A percentile compares a stretch with the other conserved stretches of the same genome.
Evolutionary conservation across 176 grass and related monocot species (phyloP).

Genomic region (Metroxylon sagu): DNA sequence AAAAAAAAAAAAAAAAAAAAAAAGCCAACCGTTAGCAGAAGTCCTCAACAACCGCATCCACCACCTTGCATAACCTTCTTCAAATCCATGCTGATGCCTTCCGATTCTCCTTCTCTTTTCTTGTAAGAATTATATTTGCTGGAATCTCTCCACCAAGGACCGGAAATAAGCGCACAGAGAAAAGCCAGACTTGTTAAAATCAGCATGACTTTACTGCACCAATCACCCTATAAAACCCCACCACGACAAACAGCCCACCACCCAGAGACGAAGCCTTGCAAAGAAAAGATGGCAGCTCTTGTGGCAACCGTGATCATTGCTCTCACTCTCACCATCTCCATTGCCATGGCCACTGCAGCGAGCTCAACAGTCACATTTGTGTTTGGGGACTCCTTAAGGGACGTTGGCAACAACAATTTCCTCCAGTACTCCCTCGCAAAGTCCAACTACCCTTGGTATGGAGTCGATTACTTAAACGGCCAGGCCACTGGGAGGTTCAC

Average conservation of each 20-base stretch:
- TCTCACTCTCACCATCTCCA: conserved; percentile 17
- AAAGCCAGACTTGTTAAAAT: conserved; percentile 42
- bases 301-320: conserved; percentile 2
- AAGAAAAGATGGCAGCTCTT: conserved; percentile 41
- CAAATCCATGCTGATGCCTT: background rate
- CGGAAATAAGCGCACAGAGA: background rate
- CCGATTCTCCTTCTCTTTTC: background rate
- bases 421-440: conserved; percentile 71
- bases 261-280: background rate
- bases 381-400: conserved; percentile 91
- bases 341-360: background rate
- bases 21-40: background rate
- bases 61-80: background rate
- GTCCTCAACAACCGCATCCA: conserved; percentile 3
- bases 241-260: background rate
- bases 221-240: conserved; percentile 18
- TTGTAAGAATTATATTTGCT: conserved; percentile 4
- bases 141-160: background rate
- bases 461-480: conserved; percentile 53
- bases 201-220: conserved; percentile 6
- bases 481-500: conserved; percentile 79
- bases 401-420: conserved; percentile 95
- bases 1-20: too few species aligned
- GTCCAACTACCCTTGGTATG: conserved; percentile 89
- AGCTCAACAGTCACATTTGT: conserved; percentile 47